These are phyloP conservation scores for Bipolaris zeicola DNA, from an alignment of 2,329 filamentous ascomycete species.

Conservation along the genomic window DNA sequence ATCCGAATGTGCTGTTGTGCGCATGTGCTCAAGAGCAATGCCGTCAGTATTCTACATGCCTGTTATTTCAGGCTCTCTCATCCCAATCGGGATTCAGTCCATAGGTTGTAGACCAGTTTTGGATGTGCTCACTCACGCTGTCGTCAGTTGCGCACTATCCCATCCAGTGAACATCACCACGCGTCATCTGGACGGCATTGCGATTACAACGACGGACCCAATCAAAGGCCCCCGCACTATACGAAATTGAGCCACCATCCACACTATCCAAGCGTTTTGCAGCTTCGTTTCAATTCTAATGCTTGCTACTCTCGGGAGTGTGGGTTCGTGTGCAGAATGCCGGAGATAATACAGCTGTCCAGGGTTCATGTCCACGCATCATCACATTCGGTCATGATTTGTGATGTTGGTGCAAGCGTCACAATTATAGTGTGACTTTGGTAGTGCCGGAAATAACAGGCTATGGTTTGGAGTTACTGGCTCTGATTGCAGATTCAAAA, in stretches of 20 bases:
- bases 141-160: not conserved
- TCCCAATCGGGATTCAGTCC: not conserved
- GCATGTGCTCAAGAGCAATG: not conserved
- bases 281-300: not conserved
- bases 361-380: constrained; percentile 11
- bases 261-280: not conserved
- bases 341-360: constrained; percentile 10
- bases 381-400: constrained; percentile 16
- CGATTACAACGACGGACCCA: not conserved
- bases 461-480: not conserved
- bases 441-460: not conserved
- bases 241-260: not conserved
- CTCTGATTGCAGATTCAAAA: not conserved
- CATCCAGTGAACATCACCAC: not conserved
- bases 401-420: constrained; percentile 11
- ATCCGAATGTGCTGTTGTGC: not conserved
- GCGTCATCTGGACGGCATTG: not conserved
- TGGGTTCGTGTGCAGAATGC: not conserved
- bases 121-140: not conserved
- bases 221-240: not conserved
- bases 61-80: not conserved
- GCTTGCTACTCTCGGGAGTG: not conserved
- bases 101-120: constrained; percentile 10
- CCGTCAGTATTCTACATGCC: not conserved
- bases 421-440: constrained; percentile 11